Conservation (phyloP, 176 grass and related monocot species). For the Guadua angustifolia region DNA sequence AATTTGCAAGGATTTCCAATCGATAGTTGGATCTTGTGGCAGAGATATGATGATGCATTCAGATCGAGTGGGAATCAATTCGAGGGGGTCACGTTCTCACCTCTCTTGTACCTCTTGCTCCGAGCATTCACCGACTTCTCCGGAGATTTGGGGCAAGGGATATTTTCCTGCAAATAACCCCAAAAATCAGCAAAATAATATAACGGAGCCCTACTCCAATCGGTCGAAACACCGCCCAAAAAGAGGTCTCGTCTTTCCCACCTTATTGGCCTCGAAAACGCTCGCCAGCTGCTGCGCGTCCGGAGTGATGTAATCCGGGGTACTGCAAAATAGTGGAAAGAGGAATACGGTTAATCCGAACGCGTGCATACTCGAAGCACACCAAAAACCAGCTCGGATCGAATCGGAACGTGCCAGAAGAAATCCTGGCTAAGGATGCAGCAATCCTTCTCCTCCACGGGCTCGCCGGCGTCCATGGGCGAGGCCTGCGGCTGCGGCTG, state of each 20-base stretch:
- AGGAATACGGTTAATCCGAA: not conserved
- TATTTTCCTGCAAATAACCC: slow-evolving; percentile 66
- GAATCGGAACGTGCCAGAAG: slow-evolving; percentile 65
- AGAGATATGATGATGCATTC: not conserved
- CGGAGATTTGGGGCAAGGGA: slow-evolving; percentile 78
- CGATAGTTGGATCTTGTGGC: not conserved
- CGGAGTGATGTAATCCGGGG: slow-evolving; percentile 94
- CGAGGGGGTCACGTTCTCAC: slow-evolving; percentile 35
- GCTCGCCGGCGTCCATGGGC: slow-evolving; percentile 50
- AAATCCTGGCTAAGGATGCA: slow-evolving; percentile 97
- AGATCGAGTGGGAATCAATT: not conserved
- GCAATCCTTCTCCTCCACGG: slow-evolving; percentile 65
- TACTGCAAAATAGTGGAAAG: slow-evolving; percentile 46
- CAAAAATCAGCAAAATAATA: not conserved
- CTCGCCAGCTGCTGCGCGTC: slow-evolving; percentile 61
- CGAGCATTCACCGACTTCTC: slow-evolving; percentile 73
- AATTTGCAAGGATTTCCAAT: not conserved
- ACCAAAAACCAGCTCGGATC: not conserved
- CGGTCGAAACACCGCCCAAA: not conserved
- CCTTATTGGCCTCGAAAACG: slow-evolving; percentile 69
- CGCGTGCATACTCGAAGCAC: too few species aligned
- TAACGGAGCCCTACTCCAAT: not conserved
- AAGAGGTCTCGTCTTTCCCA: not conserved
- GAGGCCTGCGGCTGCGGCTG: not conserved
- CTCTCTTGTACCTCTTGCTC: slow-evolving; percentile 76